phyloP scores from a whole-genome alignment of 2,329 filamentous ascomycete genomes.

The Elsinoe necatrix region DNA sequence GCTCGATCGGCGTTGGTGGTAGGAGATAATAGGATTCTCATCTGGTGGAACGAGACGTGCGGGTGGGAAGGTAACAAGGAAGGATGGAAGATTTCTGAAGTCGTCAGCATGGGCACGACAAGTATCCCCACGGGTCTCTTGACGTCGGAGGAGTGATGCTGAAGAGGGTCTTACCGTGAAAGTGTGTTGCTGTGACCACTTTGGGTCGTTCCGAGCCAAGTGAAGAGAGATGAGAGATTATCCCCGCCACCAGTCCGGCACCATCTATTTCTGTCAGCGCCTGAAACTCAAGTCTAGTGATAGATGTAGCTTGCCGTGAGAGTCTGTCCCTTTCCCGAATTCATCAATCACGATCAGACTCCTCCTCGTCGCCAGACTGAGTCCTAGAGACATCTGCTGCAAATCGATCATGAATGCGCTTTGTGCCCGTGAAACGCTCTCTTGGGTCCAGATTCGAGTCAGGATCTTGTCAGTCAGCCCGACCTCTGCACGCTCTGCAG shows the following conservation, averaged over 20 bases:
- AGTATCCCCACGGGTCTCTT: no score
- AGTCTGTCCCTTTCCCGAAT: constrained; percentile 66
- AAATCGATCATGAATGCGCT: constrained; percentile 74
- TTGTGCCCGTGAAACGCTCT: constrained; percentile 56
- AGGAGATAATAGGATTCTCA: constrained; percentile 58
- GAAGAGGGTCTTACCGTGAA: constrained; percentile 44
- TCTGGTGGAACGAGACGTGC: constrained; percentile 55
- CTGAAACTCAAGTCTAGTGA: constrained; percentile 2
- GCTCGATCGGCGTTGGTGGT: constrained; percentile 41
- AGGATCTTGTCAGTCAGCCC: constrained; percentile 90
- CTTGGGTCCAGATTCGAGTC: constrained; percentile 70
- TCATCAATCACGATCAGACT: constrained; percentile 90
- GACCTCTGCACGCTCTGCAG: constrained; percentile 65
- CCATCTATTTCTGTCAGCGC: constrained; percentile 41
- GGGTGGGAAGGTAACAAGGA: constrained; percentile 46
- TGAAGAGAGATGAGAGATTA: constrained; percentile 49
- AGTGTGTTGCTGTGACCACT: constrained; percentile 55
- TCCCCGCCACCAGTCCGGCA: constrained; percentile 54
- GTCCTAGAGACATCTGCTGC: constrained; percentile 71
- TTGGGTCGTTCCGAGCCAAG: constrained; percentile 46
- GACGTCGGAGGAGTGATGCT: no score
- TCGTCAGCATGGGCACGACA: constrained; percentile 37
- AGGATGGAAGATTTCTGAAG: constrained; percentile 60
- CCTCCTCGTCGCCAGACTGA: constrained; percentile 63
- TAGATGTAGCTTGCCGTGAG: constrained; percentile 34